A percentile compares a stretch with the other conserved stretches of the same genome.
Conservation (phyloP, 129 eudicot genomes). For the Glebionis coronaria region DNA sequence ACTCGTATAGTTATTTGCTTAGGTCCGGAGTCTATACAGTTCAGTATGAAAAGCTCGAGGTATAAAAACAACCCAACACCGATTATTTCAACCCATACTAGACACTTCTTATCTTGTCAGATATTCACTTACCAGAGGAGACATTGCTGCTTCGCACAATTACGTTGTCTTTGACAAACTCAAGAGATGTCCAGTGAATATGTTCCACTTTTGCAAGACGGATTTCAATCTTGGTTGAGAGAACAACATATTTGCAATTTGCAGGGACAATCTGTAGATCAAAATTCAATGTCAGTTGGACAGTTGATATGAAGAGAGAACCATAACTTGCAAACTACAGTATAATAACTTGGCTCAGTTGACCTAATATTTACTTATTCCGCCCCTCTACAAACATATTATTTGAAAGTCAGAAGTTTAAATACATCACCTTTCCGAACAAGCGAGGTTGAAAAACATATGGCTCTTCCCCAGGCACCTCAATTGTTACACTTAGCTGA, state of each 20-base stretch:
- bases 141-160: constrained; percentile 41
- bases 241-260: constrained; percentile 60
- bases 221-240: constrained; percentile 82
- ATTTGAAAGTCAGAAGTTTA: not conserved
- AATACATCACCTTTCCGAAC: constrained; percentile 64
- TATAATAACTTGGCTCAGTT: no score
- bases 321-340: no score
- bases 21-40: not conserved
- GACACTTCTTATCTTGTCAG: no score
- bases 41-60: no score
- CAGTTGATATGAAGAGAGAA: no score
- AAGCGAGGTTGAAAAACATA: constrained; percentile 66
- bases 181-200: constrained; percentile 71
- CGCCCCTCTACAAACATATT: not conserved
- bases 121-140: constrained; percentile 37
- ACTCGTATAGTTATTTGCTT: not conserved
- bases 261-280: constrained; percentile 64
- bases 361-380: no score
- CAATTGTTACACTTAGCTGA: constrained; percentile 76
- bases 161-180: constrained; percentile 40
- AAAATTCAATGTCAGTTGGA: not conserved
- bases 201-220: constrained; percentile 80
- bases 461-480: constrained; percentile 63
- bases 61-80: not conserved
- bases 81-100: no score